phyloP scores from a whole-genome alignment of 1,284 basidiomycete species.

The Uromyces viciae-fabae region DNA sequence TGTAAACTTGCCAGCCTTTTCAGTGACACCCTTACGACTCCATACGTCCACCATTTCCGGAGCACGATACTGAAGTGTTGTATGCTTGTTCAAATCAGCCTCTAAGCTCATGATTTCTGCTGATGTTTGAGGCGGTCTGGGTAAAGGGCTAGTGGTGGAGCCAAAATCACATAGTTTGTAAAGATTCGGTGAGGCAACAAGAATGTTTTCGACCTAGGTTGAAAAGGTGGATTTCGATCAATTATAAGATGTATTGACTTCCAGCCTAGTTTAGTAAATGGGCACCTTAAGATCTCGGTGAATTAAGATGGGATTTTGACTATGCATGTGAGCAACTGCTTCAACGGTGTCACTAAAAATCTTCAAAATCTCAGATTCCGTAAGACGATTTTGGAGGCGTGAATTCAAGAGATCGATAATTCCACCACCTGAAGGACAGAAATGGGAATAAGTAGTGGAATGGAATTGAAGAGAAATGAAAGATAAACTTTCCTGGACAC shows the following conservation, averaged over 20 bases:
- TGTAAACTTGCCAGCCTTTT: slow-evolving; percentile 66
- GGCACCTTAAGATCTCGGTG: slow-evolving; percentile 86
- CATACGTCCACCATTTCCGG: slow-evolving; percentile 97
- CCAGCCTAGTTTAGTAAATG: neutral
- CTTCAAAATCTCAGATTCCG: slow-evolving; percentile 90
- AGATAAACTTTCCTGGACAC: slow-evolving; percentile 63
- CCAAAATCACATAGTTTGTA: slow-evolving; percentile 99
- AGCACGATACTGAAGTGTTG: slow-evolving; percentile 89
- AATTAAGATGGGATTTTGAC: slow-evolving; percentile 77
- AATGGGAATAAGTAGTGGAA: neutral
- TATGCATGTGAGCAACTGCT: slow-evolving; percentile 90
- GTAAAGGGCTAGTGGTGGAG: slow-evolving; percentile 72
- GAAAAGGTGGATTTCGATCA: neutral
- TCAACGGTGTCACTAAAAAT: slow-evolving; percentile 76
- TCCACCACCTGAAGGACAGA: slow-evolving; percentile 67
- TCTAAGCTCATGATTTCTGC: slow-evolving; percentile 82
- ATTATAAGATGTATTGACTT: slow-evolving; percentile 6
- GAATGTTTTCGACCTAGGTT: slow-evolving; percentile 81
- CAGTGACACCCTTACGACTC: slow-evolving; percentile 74
- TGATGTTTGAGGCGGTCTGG: slow-evolving; percentile 67
- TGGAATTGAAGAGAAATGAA: slow-evolving; percentile 35
- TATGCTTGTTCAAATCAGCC: slow-evolving; percentile 86
- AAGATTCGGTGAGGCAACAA: slow-evolving; percentile 68
- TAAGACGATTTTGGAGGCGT: slow-evolving; percentile 82
- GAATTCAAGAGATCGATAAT: slow-evolving; percentile 99